phyloP scores from a whole-genome alignment of 768 basidiomycete genomes.

The Floccularia luteovirens region DNA sequence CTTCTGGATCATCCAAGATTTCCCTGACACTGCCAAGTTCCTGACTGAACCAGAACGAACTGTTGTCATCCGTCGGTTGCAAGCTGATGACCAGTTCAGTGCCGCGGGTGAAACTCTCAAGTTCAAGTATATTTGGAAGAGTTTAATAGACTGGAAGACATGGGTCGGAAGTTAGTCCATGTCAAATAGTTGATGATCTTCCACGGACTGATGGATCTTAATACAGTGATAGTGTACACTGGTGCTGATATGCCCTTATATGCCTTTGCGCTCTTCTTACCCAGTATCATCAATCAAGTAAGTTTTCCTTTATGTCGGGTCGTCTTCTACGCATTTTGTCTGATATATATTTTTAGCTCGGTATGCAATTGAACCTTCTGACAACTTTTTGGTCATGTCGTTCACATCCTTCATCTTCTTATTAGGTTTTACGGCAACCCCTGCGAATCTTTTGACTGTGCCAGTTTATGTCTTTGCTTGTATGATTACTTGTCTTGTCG shows the following conservation, averaged over 20 bases:
- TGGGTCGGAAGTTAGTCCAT: constrained; percentile 42
- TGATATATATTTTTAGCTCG: constrained; percentile 23
- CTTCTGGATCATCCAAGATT: constrained; percentile 78
- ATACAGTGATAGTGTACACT: constrained; percentile 45
- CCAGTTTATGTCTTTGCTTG: constrained; percentile 72
- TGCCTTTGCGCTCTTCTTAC: constrained; percentile 72
- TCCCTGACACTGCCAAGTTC: constrained; percentile 77
- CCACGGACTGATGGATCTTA: neutral
- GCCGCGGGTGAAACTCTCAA: constrained; percentile 61
- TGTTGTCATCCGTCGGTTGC: constrained; percentile 56
- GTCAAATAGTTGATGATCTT: neutral
- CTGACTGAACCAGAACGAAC: constrained; percentile 65
- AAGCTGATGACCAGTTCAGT: constrained; percentile 63
- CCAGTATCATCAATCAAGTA: constrained; percentile 70
- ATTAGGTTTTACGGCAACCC: constrained; percentile 57
- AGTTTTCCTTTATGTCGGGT: constrained; percentile 11
- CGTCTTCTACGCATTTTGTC: neutral
- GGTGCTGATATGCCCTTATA: constrained; percentile 64
- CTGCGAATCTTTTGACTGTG: constrained; percentile 70
- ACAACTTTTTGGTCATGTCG: neutral
- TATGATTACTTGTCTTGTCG: constrained; percentile 55
- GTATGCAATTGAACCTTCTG: constrained; percentile 16
- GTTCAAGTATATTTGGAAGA: constrained; percentile 50
- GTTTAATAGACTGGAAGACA: constrained; percentile 68
- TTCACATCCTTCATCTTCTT: constrained; percentile 2